These are phyloP conservation scores for Elsinoe ampelina DNA, from an alignment of 2,329 filamentous ascomycete genomes.

Conservation along the genomic window DNA sequence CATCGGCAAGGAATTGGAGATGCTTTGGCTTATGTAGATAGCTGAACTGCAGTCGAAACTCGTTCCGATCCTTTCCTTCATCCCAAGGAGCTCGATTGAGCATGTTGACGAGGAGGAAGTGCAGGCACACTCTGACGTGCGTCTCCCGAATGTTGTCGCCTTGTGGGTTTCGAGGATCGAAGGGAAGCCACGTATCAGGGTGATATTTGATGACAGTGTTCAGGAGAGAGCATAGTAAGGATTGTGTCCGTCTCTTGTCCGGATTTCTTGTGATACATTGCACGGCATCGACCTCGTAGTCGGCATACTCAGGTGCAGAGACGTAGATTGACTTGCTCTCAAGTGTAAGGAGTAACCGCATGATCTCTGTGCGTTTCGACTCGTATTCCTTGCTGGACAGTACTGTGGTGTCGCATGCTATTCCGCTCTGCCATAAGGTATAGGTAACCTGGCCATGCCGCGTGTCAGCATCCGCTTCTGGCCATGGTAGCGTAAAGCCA, in stretches of 20 bases:
- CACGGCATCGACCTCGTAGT: constrained; percentile 13
- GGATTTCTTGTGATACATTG: constrained; percentile 15
- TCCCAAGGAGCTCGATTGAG: constrained; percentile 82
- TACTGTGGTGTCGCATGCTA: constrained; percentile 85
- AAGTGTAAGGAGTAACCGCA: constrained; percentile 76
- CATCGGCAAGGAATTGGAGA: constrained; percentile 94
- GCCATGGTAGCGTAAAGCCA: constrained; percentile 67
- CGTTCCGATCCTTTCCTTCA: constrained; percentile 63
- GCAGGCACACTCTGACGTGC: constrained; percentile 49
- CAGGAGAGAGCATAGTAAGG: constrained; percentile 67
- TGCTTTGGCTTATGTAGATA: constrained; percentile 87
- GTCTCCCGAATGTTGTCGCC: constrained; percentile 17
- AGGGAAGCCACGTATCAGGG: constrained; percentile 67
- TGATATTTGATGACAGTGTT: constrained; percentile 98
- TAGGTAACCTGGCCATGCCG: constrained; percentile 66
- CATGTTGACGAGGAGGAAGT: constrained; percentile 76
- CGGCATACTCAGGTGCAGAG: constrained; percentile 51
- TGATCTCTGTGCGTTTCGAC: constrained; percentile 81
- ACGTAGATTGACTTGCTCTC: constrained; percentile 91
- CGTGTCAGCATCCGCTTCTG: constrained; percentile 13
- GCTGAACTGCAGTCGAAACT: constrained; percentile 84
- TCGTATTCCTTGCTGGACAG: constrained; percentile 86
- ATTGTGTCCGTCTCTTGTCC: constrained; percentile 16
- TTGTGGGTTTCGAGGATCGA: constrained; percentile 15
- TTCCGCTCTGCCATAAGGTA: constrained; percentile 95